phyloP scores from a whole-genome alignment of 164 flowering plant genomes.

The Cinnamomum chago region DNA sequence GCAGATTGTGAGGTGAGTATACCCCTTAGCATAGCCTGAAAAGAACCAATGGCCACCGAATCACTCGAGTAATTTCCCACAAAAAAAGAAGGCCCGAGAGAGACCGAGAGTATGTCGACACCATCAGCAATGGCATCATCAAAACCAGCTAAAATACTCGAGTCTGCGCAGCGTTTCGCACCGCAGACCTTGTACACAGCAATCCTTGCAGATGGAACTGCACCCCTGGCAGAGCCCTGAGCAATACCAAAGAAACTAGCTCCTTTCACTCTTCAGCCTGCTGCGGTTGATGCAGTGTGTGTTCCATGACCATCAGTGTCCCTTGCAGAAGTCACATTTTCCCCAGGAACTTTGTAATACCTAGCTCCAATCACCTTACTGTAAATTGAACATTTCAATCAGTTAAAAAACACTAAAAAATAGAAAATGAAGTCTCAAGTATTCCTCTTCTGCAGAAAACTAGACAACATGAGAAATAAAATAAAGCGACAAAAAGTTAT shows the following conservation, averaged over 20 bases:
- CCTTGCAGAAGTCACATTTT: neutral
- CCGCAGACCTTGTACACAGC: slow-evolving; percentile 85
- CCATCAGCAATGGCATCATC: slow-evolving; percentile 79
- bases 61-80: slow-evolving; percentile 27
- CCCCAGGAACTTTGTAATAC: neutral
- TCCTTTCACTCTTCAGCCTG: slow-evolving; percentile 40
- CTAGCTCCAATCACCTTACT: slow-evolving; percentile 51
- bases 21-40: slow-evolving; percentile 70
- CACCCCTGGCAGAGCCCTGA: slow-evolving; percentile 73
- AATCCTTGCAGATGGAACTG: slow-evolving; percentile 62
- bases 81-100: slow-evolving; percentile 43
- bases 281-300: slow-evolving; percentile 74
- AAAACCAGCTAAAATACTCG: slow-evolving; percentile 67
- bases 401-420: neutral
- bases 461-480: neutral
- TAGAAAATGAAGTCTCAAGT: no score
- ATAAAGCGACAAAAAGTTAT: neutral
- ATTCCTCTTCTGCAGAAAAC: no score
- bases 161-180: slow-evolving; percentile 54
- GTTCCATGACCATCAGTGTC: slow-evolving; percentile 73
- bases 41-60: slow-evolving; percentile 51
- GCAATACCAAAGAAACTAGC: slow-evolving; percentile 67
- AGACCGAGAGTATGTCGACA: slow-evolving; percentile 70
- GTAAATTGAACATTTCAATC: neutral
- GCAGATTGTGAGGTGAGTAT: slow-evolving; percentile 60